Percentiles rank a stretch among this genome's conserved stretches.
These are phyloP conservation scores for Tulasnella sp. DNA, from an alignment of 768 basidiomycete genomes.

Conservation along the genomic window DNA sequence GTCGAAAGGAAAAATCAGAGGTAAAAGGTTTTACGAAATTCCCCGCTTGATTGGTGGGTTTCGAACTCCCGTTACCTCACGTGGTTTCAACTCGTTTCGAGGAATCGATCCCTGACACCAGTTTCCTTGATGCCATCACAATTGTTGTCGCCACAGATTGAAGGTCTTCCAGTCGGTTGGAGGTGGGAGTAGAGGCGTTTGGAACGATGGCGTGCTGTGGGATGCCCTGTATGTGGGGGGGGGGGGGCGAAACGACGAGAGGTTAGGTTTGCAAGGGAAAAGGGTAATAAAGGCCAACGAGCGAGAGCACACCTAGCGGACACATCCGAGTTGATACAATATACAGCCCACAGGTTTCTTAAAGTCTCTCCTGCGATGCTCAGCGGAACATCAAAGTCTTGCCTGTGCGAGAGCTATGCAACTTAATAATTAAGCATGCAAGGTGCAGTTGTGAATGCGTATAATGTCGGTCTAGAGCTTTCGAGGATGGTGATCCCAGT, in stretches of 20 bases:
- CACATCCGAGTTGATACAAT: slow-evolving; percentile 53
- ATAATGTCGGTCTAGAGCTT: not conserved
- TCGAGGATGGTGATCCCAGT: slow-evolving; percentile 31
- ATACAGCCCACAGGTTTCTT: slow-evolving; percentile 71
- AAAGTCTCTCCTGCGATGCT: slow-evolving; percentile 51
- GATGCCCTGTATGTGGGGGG: slow-evolving; percentile 37
- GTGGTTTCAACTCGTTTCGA: not conserved
- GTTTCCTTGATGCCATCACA: not conserved
- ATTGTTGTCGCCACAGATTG: no score
- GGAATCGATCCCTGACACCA: not conserved
- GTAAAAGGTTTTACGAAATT: not conserved
- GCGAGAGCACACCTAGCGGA: slow-evolving; percentile 47
- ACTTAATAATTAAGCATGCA: slow-evolving; percentile 81
- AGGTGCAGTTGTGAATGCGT: slow-evolving; percentile 63
- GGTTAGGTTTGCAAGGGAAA: not conserved
- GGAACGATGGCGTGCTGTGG: slow-evolving; percentile 48
- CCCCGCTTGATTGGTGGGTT: not conserved
- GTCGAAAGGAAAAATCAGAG: not conserved
- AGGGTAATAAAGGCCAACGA: not conserved
- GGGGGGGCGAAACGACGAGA: no score
- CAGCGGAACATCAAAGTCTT: slow-evolving; percentile 31
- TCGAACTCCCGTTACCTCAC: not conserved
- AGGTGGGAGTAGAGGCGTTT: slow-evolving; percentile 45
- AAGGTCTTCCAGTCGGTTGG: slow-evolving; percentile 56
- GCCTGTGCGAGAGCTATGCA: slow-evolving; percentile 74